These are phyloP conservation scores for Sclerotinia nivalis DNA, from an alignment of 2,329 filamentous ascomycete species.

Conservation along the genomic window DNA sequence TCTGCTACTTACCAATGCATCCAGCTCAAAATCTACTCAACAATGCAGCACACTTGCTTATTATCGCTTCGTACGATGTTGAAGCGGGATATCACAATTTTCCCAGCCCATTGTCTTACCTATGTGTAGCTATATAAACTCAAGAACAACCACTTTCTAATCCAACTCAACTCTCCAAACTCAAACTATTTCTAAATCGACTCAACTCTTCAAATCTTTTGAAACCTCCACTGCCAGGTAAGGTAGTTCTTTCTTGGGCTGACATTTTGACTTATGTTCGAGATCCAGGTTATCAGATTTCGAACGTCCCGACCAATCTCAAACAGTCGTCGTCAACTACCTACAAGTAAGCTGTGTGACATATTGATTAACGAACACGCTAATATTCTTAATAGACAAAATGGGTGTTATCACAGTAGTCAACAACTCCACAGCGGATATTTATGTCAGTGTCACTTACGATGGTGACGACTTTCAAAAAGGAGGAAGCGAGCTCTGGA, in stretches of 20 bases:
- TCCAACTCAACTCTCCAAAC: neutral
- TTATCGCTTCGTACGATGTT: neutral
- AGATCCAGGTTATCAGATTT: neutral
- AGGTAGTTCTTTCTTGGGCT: neutral
- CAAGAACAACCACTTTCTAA: neutral
- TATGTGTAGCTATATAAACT: slow-evolving; percentile 18
- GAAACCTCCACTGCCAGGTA: slow-evolving; percentile 10
- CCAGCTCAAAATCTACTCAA: neutral
- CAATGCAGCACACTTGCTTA: neutral
- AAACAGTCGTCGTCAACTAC: neutral
- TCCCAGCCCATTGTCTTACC: neutral
- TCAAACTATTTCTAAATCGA: neutral
- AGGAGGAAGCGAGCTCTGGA: slow-evolving; percentile 5
- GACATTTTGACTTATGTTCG: neutral
- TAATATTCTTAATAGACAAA: slow-evolving; percentile 11
- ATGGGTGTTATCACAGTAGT: slow-evolving; percentile 14
- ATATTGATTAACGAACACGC: neutral
- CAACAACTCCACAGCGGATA: neutral
- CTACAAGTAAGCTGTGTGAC: slow-evolving; percentile 5
- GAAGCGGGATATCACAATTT: neutral
- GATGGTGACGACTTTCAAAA: slow-evolving; percentile 11
- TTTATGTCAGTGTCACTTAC: slow-evolving; percentile 16
- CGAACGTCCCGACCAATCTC: neutral
- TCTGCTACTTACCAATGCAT: neutral
- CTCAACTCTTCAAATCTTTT: neutral